Evolutionary conservation across 2,329 filamentous ascomycete genomes (phyloP).

Genomic region (Phialemoniopsis sp.): DNA sequence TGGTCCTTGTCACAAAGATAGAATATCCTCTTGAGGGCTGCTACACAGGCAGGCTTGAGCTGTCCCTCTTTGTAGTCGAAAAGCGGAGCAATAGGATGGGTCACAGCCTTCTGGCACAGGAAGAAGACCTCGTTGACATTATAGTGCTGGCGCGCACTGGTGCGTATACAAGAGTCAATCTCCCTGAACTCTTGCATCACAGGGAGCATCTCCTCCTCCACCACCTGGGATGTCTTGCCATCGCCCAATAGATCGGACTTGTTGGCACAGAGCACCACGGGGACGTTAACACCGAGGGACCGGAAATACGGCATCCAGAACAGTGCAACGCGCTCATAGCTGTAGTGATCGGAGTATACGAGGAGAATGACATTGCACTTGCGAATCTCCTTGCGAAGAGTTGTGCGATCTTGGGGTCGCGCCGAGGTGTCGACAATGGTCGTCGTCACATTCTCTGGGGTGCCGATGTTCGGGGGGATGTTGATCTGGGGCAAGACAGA

Average conservation of each 20-base stretch:
- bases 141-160: constrained; percentile 84
- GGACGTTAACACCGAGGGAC: constrained; percentile 96
- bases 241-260: constrained; percentile 85
- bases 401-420: constrained; percentile 86
- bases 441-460: constrained; percentile 93
- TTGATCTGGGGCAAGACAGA: constrained; percentile 92
- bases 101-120: constrained; percentile 96
- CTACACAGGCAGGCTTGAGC: constrained; percentile 84
- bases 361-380: constrained; percentile 96
- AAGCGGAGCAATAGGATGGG: constrained; percentile 90
- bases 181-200: constrained; percentile 99
- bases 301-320: constrained; percentile 99
- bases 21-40: constrained; percentile 85
- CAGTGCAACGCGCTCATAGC: constrained; percentile 92
- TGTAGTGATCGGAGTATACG: constrained; percentile 98
- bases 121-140: constrained; percentile 98
- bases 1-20: constrained; percentile 96
- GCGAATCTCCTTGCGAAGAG: constrained; percentile 86
- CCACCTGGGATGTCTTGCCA: constrained; percentile 74
- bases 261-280: constrained; percentile 94
- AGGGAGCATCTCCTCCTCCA: constrained; percentile 96
- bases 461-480: constrained; percentile 87
- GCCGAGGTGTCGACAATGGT: constrained; percentile 97
- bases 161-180: constrained; percentile 95
- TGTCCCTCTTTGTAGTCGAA: constrained; percentile 92